Percentiles rank a stretch among this genome's conserved stretches.
phyloP scores from a whole-genome alignment of 202 grass and related monocot genomes.

The Eragrostis tef region DNA sequence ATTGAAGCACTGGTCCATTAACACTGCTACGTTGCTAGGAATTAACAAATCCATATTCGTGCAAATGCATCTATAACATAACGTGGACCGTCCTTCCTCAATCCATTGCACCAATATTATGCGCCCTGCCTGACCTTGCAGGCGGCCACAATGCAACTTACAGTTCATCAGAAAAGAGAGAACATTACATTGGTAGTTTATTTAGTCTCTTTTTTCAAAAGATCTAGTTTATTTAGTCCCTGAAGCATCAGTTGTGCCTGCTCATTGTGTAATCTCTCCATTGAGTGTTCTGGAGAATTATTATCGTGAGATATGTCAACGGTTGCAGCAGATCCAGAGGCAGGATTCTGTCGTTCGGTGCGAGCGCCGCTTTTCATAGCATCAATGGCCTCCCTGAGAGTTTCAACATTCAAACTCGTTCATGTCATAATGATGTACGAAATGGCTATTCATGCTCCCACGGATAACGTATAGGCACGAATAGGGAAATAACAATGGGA shows the following conservation, averaged over 20 bases:
- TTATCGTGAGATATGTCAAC: not conserved
- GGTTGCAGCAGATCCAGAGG: not conserved
- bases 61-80: too few species aligned
- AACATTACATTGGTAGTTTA: not conserved
- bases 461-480: too few species aligned
- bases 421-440: not conserved
- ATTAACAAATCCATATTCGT: too few species aligned
- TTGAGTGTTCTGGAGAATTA: not conserved
- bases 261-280: not conserved
- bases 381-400: slow-evolving; percentile 17
- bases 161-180: not conserved
- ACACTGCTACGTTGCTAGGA: too few species aligned
- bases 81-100: too few species aligned
- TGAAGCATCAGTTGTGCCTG: not conserved
- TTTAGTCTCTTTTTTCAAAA: too few species aligned
- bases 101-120: not conserved
- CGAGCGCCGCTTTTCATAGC: not conserved
- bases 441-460: too few species aligned
- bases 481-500: not conserved
- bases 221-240: not conserved
- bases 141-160: not conserved
- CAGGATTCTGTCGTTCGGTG: not conserved
- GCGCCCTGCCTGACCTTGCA: not conserved
- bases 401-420: not conserved
- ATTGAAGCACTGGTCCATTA: too few species aligned